A percentile compares a stretch with the other conserved stretches of the same genome.
Evolutionary conservation across 306 rosid species (phyloP).

Genomic region (Pyrus communis): DNA sequence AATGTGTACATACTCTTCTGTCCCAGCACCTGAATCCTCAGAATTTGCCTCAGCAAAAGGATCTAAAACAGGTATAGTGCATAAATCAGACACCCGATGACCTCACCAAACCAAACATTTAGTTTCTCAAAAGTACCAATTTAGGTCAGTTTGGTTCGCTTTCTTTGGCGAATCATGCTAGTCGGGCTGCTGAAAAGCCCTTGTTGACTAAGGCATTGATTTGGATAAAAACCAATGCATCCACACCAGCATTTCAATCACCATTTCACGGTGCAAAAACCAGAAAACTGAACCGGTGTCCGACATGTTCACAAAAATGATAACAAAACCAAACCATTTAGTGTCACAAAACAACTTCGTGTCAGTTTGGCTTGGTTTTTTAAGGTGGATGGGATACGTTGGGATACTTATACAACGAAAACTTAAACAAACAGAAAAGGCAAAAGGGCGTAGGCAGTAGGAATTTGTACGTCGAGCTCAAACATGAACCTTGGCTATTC

Average conservation of each 20-base stretch:
- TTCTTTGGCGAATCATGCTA: background rate
- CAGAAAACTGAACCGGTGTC: background rate
- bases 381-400: background rate
- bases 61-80: background rate
- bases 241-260: background rate
- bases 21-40: constrained; percentile 17
- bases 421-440: constrained; percentile 24
- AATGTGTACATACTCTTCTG: constrained; percentile 19
- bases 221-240: background rate
- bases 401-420: background rate
- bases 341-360: background rate
- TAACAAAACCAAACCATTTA: background rate
- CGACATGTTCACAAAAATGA: background rate
- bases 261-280: background rate
- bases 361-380: background rate
- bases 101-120: background rate
- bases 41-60: constrained; percentile 22
- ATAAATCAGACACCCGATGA: background rate
- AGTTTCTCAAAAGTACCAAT: background rate
- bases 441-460: constrained; percentile 31
- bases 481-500: constrained; percentile 60
- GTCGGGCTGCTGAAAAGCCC: background rate
- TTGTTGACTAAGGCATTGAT: background rate
- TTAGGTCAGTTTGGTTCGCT: background rate
- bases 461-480: constrained; percentile 68